A percentile compares a stretch with the other conserved stretches of the same genome.
phyloP scores from a whole-genome alignment of 1,139 yeast genomes.

The Kurtzmaniella quercitrusa region DNA sequence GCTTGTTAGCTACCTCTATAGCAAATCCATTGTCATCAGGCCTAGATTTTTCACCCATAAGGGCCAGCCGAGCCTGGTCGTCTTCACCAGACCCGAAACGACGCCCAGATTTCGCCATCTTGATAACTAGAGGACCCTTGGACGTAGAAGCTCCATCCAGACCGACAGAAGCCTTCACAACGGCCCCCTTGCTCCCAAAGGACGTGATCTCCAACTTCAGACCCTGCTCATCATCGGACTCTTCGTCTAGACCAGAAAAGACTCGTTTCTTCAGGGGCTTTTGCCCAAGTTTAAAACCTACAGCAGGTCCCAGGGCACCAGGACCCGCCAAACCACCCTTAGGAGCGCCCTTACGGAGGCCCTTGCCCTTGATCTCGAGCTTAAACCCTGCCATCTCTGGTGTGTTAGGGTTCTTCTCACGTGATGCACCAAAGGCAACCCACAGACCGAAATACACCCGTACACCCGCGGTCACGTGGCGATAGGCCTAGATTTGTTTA shows the following conservation, averaged over 20 bases:
- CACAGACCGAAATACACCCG: too few relatives aligned
- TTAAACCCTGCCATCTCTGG: constrained; percentile 22
- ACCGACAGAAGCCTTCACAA: constrained; percentile 12
- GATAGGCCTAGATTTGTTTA: neutral
- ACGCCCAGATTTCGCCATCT: neutral
- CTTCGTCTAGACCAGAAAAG: constrained; percentile 13
- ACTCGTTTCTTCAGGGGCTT: neutral
- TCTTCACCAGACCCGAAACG: neutral
- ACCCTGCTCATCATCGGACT: constrained; percentile 17
- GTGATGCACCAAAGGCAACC: too few relatives aligned
- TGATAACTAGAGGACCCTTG: constrained; percentile 5
- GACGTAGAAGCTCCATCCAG: constrained; percentile 13
- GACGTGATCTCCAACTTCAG: constrained; percentile 13
- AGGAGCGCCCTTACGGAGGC: neutral
- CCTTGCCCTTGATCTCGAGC: constrained; percentile 20
- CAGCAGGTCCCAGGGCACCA: neutral
- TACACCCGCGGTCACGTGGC: neutral
- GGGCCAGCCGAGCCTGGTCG: neutral
- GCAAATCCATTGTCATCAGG: neutral
- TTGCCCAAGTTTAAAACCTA: neutral
- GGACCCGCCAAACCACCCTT: neutral
- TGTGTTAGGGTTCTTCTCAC: too few relatives aligned
- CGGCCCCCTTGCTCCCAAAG: constrained; percentile 21
- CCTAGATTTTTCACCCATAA: neutral
- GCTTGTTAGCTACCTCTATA: neutral